phyloP scores from a whole-genome alignment of 352 stramenopile genomes.

The Phytophthora pistaciae region DNA sequence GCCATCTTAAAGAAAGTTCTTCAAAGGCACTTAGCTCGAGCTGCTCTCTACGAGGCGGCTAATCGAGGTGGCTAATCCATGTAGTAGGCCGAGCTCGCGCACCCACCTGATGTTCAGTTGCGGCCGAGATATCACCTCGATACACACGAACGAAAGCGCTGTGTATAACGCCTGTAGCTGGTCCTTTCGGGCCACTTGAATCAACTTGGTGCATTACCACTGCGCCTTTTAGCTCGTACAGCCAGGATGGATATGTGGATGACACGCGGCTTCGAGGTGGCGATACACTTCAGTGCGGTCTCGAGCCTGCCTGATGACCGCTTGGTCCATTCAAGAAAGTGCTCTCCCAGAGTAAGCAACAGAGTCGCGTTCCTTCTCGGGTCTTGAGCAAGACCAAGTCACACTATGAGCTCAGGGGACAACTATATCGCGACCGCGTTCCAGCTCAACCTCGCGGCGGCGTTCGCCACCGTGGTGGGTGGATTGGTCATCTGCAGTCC shows the following conservation, averaged over 20 bases:
- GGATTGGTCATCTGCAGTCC: conserved; percentile 67
- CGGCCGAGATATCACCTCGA: conserved; percentile 12
- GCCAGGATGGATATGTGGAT: conserved; percentile 5
- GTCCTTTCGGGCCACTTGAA: conserved; percentile 27
- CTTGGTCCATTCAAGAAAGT: conserved; percentile 19
- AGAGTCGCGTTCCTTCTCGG: no score
- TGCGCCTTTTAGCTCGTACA: conserved; percentile 14
- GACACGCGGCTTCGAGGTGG: conserved; percentile 7
- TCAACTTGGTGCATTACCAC: conserved; percentile 18
- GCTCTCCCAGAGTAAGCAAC: background rate
- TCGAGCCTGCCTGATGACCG: background rate
- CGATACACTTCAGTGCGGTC: conserved; percentile 8
- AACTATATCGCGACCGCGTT: conserved; percentile 35
- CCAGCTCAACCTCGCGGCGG: conserved; percentile 52
- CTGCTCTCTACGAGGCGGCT: background rate
- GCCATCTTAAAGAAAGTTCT: background rate
- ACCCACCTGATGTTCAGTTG: background rate
- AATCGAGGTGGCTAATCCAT: background rate
- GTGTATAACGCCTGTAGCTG: background rate
- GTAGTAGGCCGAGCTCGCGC: background rate
- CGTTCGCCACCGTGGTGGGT: conserved; percentile 61
- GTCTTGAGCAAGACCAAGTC: background rate
- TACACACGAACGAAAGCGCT: conserved; percentile 6
- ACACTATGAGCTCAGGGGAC: background rate
- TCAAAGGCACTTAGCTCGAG: conserved; percentile 1